Conservation (phyloP, 2,329 filamentous ascomycete species). For the Hypoxylon sp. region DNA sequence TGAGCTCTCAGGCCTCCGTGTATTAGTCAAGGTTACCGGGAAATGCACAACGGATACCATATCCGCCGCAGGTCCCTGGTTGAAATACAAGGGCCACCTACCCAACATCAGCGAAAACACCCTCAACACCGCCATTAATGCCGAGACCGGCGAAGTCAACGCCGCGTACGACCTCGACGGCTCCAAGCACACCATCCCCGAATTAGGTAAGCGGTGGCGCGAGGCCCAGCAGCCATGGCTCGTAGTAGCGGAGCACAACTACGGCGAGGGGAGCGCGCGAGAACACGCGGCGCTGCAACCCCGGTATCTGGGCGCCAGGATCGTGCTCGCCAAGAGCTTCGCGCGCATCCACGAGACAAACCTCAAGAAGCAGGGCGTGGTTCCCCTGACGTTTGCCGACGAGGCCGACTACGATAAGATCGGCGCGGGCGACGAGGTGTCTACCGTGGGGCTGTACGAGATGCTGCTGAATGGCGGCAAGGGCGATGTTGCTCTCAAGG, state of each 20-base stretch:
- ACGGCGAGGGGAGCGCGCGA: constrained; percentile 89
- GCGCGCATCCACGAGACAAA: constrained; percentile 96
- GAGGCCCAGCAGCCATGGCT: constrained; percentile 82
- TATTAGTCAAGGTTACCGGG: constrained; percentile 95
- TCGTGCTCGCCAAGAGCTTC: constrained; percentile 89
- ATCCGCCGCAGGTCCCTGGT: constrained; percentile 94
- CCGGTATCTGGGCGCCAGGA: constrained; percentile 85
- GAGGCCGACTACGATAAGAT: constrained; percentile 90
- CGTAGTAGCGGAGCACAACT: constrained; percentile 97
- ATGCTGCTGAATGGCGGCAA: constrained; percentile 82
- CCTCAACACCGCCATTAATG: constrained; percentile 93
- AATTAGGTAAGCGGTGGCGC: constrained; percentile 88
- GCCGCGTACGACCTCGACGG: constrained; percentile 89
- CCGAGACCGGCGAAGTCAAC: constrained; percentile 92
- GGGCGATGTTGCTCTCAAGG: constrained; percentile 77
- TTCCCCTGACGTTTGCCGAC: constrained; percentile 90
- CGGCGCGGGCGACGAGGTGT: constrained; percentile 83
- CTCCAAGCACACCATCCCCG: constrained; percentile 81
- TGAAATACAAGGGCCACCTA: constrained; percentile 99
- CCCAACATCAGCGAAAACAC: constrained; percentile 99
- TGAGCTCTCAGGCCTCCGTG: constrained; percentile 82
- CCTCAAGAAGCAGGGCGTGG: constrained; percentile 96
- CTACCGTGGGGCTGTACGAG: constrained; percentile 85
- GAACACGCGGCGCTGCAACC: constrained; percentile 93
- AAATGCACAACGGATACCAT: constrained; percentile 99